phyloP scores from a whole-genome alignment of 352 stramenopile species.

The Phytopythium mirpurense region DNA sequence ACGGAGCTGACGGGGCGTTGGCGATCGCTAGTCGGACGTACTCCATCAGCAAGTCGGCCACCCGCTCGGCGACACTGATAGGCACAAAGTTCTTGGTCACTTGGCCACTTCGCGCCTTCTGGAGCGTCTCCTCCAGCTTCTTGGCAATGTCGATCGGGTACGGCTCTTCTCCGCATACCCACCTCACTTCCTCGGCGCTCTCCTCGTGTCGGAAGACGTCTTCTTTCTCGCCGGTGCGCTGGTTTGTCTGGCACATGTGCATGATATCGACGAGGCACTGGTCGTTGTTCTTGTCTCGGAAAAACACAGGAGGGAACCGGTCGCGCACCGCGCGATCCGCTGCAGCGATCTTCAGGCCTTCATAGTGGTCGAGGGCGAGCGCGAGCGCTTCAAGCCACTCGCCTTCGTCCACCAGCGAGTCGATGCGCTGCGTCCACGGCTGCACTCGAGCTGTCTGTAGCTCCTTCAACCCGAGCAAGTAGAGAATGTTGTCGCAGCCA shows the following conservation, averaged over 20 bases:
- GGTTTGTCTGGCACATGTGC: slow-evolving; percentile 89
- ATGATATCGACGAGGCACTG: slow-evolving; percentile 87
- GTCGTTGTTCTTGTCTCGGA: slow-evolving; percentile 85
- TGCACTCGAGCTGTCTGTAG: slow-evolving; percentile 89
- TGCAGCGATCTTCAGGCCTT: slow-evolving; percentile 84
- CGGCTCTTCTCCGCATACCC: slow-evolving; percentile 74
- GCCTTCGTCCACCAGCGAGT: slow-evolving; percentile 92
- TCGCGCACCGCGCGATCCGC: slow-evolving; percentile 77
- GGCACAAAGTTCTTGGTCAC: slow-evolving; percentile 87
- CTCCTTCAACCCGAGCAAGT: slow-evolving; percentile 91
- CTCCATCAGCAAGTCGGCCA: slow-evolving; percentile 86
- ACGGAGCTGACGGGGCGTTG: slow-evolving; percentile 42
- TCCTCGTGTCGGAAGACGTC: slow-evolving; percentile 84
- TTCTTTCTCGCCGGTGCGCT: slow-evolving; percentile 83
- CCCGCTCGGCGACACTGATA: slow-evolving; percentile 86
- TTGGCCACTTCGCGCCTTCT: slow-evolving; percentile 75
- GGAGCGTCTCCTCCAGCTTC: slow-evolving; percentile 81
- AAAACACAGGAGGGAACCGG: slow-evolving; percentile 85
- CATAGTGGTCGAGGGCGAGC: slow-evolving; percentile 94
- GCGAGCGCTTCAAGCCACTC: slow-evolving; percentile 97
- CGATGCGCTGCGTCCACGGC: slow-evolving; percentile 91
- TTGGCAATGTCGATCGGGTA: slow-evolving; percentile 76
- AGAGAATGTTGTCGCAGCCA: slow-evolving; percentile 91
- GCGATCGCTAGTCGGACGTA: slow-evolving; percentile 86
- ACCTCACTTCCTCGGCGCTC: slow-evolving; percentile 78